Evolutionary conservation across 164 flowering plant species (phyloP), one percentile per base, ranked within the genome.

Genomic region (Berberis thunbergii): DNA sequence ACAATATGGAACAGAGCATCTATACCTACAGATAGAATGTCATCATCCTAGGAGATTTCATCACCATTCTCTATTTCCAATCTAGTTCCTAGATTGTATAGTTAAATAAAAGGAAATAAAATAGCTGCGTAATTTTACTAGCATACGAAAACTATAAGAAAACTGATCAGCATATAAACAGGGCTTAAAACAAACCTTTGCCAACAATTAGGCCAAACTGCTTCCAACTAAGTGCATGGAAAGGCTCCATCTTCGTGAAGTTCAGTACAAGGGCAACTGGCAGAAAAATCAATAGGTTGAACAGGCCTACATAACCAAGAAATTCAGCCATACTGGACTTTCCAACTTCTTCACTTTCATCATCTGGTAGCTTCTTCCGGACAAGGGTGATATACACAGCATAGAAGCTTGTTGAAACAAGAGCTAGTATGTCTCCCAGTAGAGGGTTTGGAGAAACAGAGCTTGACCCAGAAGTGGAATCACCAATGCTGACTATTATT

Each of bases 261-360:
- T 85, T 70, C 66, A 95, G 76, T 44, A 84, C 38, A 48, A 95
- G 84, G 53, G 84, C 88, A 68, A 91, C 80, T n/a, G 99, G 99
- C 45, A 87, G 78, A 71, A 95, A 91, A 62, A 91, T 82, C 70
- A 95, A 6, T 60, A 91, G 69, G 69, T 95, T 95, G 83, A 85
- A 87, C 43, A 95, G 73, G 70, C 99, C 99, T 3, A 95, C 69
- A 76, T 74, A 95, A 60, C 99, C 99, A 69, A 95, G 97, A 70
- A 95, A 89, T 76, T 87, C 96, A 2, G 92, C 93, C 96, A 89
- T 91, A 65, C 97, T 91, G 53, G 73, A 81, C 4, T 58, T 75
- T 41, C 93, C 90, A 62, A 68, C 62, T 69, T 79, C 79, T 48
- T 74, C 85, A 70, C 81, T 76, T 43, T 26, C 26, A 26, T 85